Percentiles rank a stretch among this genome's conserved stretches.
Evolutionary conservation across 352 stramenopile species (phyloP).

Genomic region (Globisporangium nagaii): DNA sequence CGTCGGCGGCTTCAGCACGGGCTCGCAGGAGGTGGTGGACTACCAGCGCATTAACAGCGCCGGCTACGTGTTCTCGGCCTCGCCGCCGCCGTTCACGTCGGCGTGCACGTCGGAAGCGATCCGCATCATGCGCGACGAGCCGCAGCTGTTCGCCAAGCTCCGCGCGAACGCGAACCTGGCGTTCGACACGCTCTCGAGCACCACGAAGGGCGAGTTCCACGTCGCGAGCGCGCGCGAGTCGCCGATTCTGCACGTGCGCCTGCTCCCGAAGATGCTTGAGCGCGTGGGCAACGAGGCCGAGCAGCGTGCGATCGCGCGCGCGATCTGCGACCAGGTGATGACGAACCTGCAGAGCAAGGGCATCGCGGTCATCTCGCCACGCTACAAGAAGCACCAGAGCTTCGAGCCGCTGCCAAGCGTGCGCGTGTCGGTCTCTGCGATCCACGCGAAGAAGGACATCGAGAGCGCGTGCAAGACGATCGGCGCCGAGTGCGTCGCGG

Average conservation of each 20-base stretch:
- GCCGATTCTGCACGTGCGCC: slow-evolving; percentile 66
- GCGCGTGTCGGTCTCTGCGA: slow-evolving; percentile 68
- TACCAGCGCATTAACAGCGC: slow-evolving; percentile 97
- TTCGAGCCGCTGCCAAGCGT: slow-evolving; percentile 64
- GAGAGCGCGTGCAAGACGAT: slow-evolving; percentile 51
- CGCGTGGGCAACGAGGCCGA: slow-evolving; percentile 34
- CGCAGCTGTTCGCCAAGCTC: slow-evolving; percentile 63
- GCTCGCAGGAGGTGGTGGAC: slow-evolving; percentile 95
- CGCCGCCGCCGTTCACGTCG: slow-evolving; percentile 94
- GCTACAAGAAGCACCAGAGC: slow-evolving; percentile 63
- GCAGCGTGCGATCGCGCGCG: slow-evolving; percentile 40
- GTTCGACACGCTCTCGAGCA: slow-evolving; percentile 43
- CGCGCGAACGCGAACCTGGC: slow-evolving; percentile 55
- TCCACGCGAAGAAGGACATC: slow-evolving; percentile 56
- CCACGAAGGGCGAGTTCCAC: slow-evolving; percentile 30
- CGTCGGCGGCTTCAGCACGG: slow-evolving; percentile 96
- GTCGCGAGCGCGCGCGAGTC: slow-evolving; percentile 60
- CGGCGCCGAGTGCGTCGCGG: slow-evolving; percentile 44
- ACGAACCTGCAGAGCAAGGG: slow-evolving; percentile 50
- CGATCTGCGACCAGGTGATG: slow-evolving; percentile 67
- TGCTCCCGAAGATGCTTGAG: slow-evolving; percentile 37
- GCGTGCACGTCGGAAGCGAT: slow-evolving; percentile 85
- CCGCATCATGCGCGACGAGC: slow-evolving; percentile 76
- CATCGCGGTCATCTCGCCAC: slow-evolving; percentile 66
- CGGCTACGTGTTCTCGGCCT: slow-evolving; percentile 98